Evolutionary conservation across 371 early-diverging fungal genomes (phyloP), one percentile per base, ranked within the genome.

Genomic region (Haplosporangium sp.): DNA sequence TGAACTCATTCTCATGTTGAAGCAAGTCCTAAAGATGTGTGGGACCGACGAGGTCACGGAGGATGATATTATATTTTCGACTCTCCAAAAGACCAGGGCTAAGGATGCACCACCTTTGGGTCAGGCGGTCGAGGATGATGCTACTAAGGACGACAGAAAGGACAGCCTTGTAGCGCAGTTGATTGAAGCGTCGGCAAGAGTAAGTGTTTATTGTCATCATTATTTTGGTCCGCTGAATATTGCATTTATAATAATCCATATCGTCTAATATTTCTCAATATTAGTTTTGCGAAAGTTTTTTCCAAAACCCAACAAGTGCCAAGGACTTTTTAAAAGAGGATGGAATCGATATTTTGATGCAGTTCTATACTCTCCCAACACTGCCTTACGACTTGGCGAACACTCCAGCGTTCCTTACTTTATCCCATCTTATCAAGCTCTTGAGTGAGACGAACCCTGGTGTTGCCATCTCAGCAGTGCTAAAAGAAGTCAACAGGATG

Each of bases 201-300:
- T 89, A 83, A 42, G 83, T 69, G 11, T 6, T 4, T n/a, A 15
- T 50, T 50, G 15, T n/a, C n/a, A 15, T 15, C 7, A 1, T 50
- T 50, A 50, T 7, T n/a, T n/a, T n/a, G 50, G n/a, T 4, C n/a
- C n/a, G n/a, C 27, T 27, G 27, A 27, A 27, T 27, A 27, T 27
- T 27, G 27, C 27, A 27, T 27, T 27, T 27, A 27, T 27, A 27
- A 27, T 34, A 55, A 55, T 37, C 44, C 44, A 9, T 27, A 40
- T 40, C 39, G 19, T 20, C n/a, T 39, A 9, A 15, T 1, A 47
- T 35, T 19, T 8, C 15, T n/a, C 39, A 37, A 59, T 17, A 4
- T 19, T 81, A 91, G 88, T 96, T 96, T 69, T 82, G 96, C 34
- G 96, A 96, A 69, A 96, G 96, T 4, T 81, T 96, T 19, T 95